phyloP scores from a whole-genome alignment of 1,284 basidiomycete genomes.

The Rhodotorula glutinis region DNA sequence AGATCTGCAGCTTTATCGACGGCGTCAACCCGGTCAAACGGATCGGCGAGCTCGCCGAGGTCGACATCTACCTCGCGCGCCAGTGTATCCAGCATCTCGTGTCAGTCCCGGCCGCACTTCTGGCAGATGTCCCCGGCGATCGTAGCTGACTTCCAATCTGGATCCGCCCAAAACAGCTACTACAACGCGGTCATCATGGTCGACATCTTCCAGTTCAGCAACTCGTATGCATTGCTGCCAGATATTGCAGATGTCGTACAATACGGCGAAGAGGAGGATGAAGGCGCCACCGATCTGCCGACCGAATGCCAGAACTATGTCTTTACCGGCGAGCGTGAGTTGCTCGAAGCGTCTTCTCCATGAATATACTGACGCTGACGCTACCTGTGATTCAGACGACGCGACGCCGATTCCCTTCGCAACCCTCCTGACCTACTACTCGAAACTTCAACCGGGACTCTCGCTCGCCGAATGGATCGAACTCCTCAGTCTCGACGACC shows the following conservation, averaged over 20 bases:
- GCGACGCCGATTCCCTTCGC: constrained; percentile 37
- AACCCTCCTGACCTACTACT: constrained; percentile 76
- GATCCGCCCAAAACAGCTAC: constrained; percentile 65
- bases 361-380: no score
- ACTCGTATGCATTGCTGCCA: constrained; percentile 68
- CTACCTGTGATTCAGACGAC: constrained; percentile 22
- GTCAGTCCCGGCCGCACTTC: constrained; percentile 54
- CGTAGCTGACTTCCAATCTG: no score
- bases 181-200: constrained; percentile 95
- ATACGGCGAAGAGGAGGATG: constrained; percentile 36
- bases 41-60: constrained; percentile 88
- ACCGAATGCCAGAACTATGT: constrained; percentile 44
- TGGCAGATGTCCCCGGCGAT: no score
- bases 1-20: constrained; percentile 78
- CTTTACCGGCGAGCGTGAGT: constrained; percentile 27
- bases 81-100: constrained; percentile 88
- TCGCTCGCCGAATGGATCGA: constrained; percentile 90
- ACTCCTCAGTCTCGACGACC: constrained; percentile 62
- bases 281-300: constrained; percentile 33
- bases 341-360: neutral
- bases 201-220: constrained; percentile 97
- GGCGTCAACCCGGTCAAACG: constrained; percentile 86
- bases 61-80: constrained; percentile 76
- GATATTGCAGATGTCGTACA: constrained; percentile 35
- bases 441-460: constrained; percentile 75